Evolutionary conservation across 768 basidiomycete genomes (phyloP), one percentile per base, ranked within the genome.

Genomic region (Serendipita sp.): DNA sequence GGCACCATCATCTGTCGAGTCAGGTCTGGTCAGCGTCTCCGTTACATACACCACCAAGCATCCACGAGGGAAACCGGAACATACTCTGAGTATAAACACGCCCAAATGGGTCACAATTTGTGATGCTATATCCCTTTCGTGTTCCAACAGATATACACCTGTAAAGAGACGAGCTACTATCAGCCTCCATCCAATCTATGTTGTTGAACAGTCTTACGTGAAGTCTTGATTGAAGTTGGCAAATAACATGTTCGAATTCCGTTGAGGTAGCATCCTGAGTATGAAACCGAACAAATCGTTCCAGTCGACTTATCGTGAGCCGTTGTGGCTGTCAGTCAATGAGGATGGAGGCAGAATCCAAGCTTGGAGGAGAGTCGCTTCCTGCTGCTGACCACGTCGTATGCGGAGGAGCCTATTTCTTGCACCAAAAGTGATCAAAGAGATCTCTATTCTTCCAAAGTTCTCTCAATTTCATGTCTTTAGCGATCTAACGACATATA

Each of bases 161-260:
- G 65, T 16, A 0, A 18, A 37, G 85, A 64, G 31, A 29, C 64
- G 65, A 60, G 36, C 37, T 36, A 29, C 5, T n/a, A 23, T 23
- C n/a, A 10, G 29, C 29, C 48, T 2, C 29, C n/a, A n/a, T 50
- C 15, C 13, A 6, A 16, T 23, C 13, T 53, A 64, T 69, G 31
- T 69, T 44, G 40, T 43, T 10, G 33, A 31, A 23, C 3, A 27
- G 16, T 23, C 71, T 64, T 73, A 93, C 84, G 91, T 92, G 74
- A 91, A 94, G 73, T 98, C 94, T 71, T 98, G 95, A 75, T 98
- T 98, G 79, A 97, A 97, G 76, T 93, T 95, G 55, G 90, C 90
- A 68, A 90, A 91, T 46, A 91, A 76, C 85, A 83, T 81, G 52
- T 71, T 65, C 4, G 69, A 63, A 71, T 76, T 80, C 18, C 46